Evolutionary conservation across 1,284 basidiomycete genomes (phyloP).

Genomic region (Boletus sp.): DNA sequence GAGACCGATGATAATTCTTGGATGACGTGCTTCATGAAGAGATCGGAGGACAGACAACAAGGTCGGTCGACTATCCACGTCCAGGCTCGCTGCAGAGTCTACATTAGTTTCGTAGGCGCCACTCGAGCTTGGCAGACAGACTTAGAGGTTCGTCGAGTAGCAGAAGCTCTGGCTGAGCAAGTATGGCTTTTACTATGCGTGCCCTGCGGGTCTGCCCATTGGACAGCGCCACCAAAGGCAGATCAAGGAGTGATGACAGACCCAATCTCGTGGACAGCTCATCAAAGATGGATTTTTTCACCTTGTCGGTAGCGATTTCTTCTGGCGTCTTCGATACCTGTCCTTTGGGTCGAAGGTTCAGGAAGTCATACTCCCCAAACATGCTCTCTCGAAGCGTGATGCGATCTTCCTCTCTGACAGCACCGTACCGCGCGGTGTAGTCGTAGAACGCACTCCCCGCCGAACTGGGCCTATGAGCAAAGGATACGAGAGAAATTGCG

Average conservation of each 20-base stretch:
- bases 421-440: slow-evolving; percentile 87
- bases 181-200: slow-evolving; percentile 76
- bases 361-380: slow-evolving; percentile 49
- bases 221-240: slow-evolving; percentile 80
- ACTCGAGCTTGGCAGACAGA: slow-evolving; percentile 32
- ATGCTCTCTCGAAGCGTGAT: slow-evolving; percentile 71
- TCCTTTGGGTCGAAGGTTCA: slow-evolving; percentile 30
- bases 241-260: slow-evolving; percentile 64
- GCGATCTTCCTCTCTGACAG: slow-evolving; percentile 78
- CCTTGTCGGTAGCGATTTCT: slow-evolving; percentile 18
- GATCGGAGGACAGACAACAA: slow-evolving; percentile 58
- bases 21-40: slow-evolving; percentile 52
- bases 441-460: slow-evolving; percentile 81
- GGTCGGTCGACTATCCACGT: slow-evolving; percentile 56
- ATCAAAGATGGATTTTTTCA: slow-evolving; percentile 43
- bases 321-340: slow-evolving; percentile 19
- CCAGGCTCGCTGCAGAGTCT: slow-evolving; percentile 64
- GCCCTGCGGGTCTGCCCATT: slow-evolving; percentile 93
- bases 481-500: slow-evolving; percentile 67
- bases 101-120: not conserved
- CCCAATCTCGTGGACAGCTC: slow-evolving; percentile 53
- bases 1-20: slow-evolving; percentile 76
- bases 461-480: slow-evolving; percentile 60
- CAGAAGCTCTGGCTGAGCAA: slow-evolving; percentile 69
- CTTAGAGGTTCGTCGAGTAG: slow-evolving; percentile 86